Base-by-base conservation (phyloP, 176 grass and related monocot species). In the Hsuehochloa calcarea region DNA sequence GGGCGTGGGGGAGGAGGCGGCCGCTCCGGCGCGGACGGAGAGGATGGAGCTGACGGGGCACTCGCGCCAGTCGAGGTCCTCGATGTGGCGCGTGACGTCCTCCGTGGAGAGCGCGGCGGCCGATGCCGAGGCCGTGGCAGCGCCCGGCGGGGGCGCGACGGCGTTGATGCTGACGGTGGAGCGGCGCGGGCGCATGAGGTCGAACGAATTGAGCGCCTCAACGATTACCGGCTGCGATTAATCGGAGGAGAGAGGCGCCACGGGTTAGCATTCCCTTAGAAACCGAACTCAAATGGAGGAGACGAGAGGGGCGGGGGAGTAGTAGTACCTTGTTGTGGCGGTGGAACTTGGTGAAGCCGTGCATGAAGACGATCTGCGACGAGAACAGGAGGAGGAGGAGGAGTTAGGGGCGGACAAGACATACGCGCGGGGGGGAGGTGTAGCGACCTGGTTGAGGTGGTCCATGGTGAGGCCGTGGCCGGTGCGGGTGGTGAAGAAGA, bases 281-380 rank as follows among this genome's bases (percentile, higher is more conserved):
- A 63, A 72, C 11, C 35, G 74, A 52, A 29, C 19, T 3, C 22
- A 5, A 31, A n/a, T 15, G n/a, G 56, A 1, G 34, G 9, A 38
- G 59, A 23, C 11, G 38, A 59, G 27, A 11, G 39, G n/a, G 20
- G 78, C 10, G 19, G 31, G 20, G 39, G 75, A 20, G 31, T 34
- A 10, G 6, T 40, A 43, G 31, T 55, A 90, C 91, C 91, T 92
- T 92, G 37, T 72, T 74, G 8, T 7, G 20, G n/a, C 31, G 77
- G 77, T 90, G 59, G 64, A 74, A 8, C 82, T 61, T 90, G 19
- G 29, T 3, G 85, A 94, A 92, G n/a, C 78, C 93, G 82, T 94
- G 93, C 87, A 92, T 88, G 87, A 45, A 82, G 77, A 94, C 43
- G 82, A 94, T 83, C 92, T 93, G 88, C 87, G 58, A 20, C 67